A percentile compares a stretch with the other conserved stretches of the same genome.
These are phyloP conservation scores for Podospora pseudocomata DNA, from an alignment of 495 filamentous ascomycete species.

Conservation along the genomic window DNA sequence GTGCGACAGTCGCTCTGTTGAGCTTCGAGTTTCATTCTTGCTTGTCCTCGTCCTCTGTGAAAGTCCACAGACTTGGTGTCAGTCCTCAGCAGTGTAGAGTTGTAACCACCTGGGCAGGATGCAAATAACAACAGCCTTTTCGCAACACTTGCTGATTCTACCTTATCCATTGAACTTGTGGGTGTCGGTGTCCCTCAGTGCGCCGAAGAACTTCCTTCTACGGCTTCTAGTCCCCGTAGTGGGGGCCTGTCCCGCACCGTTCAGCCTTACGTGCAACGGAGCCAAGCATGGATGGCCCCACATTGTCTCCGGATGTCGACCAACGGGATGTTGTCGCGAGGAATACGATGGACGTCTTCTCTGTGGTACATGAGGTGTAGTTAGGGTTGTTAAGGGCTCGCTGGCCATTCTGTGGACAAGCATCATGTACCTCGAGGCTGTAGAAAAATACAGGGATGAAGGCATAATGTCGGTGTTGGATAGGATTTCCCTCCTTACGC, in stretches of 20 bases:
- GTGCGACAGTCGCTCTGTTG: background rate
- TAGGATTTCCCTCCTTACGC: background rate
- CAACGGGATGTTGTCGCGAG: slow-evolving; percentile 11
- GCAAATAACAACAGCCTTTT: background rate
- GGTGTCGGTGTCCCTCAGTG: background rate
- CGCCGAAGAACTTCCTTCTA: background rate
- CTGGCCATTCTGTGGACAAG: background rate
- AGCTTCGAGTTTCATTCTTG: background rate
- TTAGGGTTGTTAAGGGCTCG: background rate
- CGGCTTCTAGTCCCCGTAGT: background rate
- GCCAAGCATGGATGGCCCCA: background rate
- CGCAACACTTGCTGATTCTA: background rate
- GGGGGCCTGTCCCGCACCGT: background rate
- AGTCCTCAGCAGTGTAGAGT: no score
- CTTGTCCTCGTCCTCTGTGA: background rate
- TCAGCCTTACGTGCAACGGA: background rate
- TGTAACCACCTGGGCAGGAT: no score
- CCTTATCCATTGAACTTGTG: background rate
- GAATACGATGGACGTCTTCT: background rate
- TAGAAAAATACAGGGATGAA: background rate
- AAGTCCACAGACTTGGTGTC: background rate
- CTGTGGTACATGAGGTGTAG: background rate
- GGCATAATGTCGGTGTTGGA: background rate
- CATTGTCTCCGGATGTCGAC: background rate
- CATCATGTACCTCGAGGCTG: background rate